Evolutionary conservation across 78 protist species (phyloP).

Genomic region (Dictyostelium firmibasis): DNA sequence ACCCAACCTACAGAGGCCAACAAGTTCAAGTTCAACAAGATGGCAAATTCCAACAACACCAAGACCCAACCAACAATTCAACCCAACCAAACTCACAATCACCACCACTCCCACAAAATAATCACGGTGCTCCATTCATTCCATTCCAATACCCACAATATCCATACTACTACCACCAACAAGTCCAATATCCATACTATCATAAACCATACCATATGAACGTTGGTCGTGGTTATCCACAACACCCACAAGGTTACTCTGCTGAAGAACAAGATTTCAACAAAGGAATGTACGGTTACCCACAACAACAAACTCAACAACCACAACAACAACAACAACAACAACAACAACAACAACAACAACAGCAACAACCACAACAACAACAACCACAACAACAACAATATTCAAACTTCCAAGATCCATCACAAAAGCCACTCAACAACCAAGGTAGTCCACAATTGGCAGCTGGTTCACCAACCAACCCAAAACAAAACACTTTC

Average conservation of each 20-base stretch:
- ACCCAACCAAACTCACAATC: constrained; percentile 42
- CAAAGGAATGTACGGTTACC: constrained; percentile 1
- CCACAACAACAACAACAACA: constrained; percentile 1
- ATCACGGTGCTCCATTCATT: constrained; percentile 1
- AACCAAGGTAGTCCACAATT: constrained; percentile 15
- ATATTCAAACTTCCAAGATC: not conserved
- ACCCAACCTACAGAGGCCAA: constrained; percentile 19
- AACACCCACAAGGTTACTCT: constrained; percentile 9
- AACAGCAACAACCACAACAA: not conserved
- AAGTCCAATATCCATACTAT: constrained; percentile 9
- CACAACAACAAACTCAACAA: not conserved
- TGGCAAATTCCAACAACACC: constrained; percentile 23
- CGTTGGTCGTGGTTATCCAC: constrained; percentile 26
- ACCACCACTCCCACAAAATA: constrained; percentile 30
- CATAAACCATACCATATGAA: constrained; percentile 18
- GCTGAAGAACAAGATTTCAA: constrained; percentile 37
- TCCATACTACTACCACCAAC: constrained; percentile 28
- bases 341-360: not conserved
- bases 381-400: constrained; percentile 5
- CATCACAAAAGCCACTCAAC: not conserved
- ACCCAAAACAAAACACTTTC: not conserved
- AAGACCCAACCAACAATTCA: not conserved
- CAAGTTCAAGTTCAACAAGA: constrained; percentile 14
- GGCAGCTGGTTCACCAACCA: not conserved
- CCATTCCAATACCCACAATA: constrained; percentile 54